Evolutionary conservation across 108 stramenopile genomes (phyloP).

Genomic region (Fragilariopsis cylindrus): DNA sequence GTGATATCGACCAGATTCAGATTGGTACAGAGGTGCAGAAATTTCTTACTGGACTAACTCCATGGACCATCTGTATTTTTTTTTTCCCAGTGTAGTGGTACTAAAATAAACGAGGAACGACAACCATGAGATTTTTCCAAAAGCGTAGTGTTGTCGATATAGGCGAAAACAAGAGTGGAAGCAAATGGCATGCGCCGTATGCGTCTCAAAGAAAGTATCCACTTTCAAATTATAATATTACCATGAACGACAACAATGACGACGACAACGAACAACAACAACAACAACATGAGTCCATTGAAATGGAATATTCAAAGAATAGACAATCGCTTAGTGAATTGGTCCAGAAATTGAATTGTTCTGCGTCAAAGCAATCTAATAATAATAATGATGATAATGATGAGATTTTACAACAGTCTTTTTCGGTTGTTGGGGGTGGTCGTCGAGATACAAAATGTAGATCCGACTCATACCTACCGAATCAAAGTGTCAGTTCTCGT

Average conservation of each 20-base stretch:
- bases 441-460: no score
- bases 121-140: constrained; percentile 2
- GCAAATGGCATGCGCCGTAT: not conserved
- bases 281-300: not conserved
- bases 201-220: not conserved
- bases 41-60: no score
- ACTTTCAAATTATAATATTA: not conserved
- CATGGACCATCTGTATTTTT: no score
- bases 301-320: constrained; percentile 1
- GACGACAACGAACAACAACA: no score
- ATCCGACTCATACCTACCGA: no score
- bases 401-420: not conserved
- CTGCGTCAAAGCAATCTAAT: not conserved
- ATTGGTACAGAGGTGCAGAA: no score
- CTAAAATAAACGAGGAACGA: not conserved
- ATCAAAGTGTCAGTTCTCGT: no score
- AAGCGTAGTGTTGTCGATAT: constrained; percentile 3
- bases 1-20: no score
- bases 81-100: no score
- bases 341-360: constrained; percentile 11
- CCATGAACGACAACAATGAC: not conserved
- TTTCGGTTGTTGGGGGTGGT: no score
- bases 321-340: constrained; percentile 4
- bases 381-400: not conserved
- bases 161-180: not conserved